Evolutionary conservation across 495 filamentous ascomycete genomes (phyloP).

Genomic region (Cercophora newfieldiana): DNA sequence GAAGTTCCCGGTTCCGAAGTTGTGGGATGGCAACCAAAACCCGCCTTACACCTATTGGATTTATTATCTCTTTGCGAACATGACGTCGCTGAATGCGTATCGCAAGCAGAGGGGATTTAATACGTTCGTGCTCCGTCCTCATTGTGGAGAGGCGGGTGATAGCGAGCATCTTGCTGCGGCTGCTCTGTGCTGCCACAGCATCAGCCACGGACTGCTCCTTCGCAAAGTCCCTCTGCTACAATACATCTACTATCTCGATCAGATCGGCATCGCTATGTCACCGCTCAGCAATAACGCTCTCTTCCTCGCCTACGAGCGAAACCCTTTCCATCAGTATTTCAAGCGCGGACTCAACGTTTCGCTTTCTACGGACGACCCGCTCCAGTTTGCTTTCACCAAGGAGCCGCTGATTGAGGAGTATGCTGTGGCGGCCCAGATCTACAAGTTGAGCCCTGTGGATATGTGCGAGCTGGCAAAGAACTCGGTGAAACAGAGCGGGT

Average conservation of each 20-base stretch:
- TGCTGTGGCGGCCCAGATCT: slow-evolving; percentile 95
- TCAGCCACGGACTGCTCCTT: slow-evolving; percentile 90
- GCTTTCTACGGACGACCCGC: slow-evolving; percentile 91
- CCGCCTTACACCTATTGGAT: slow-evolving; percentile 99
- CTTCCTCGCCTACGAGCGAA: slow-evolving; percentile 95
- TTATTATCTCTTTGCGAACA: slow-evolving; percentile 94
- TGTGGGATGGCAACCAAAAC: slow-evolving; percentile 90
- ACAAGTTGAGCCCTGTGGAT: slow-evolving; percentile 93
- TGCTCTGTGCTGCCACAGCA: slow-evolving; percentile 92
- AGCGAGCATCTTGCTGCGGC: slow-evolving; percentile 93
- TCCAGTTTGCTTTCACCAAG: slow-evolving; percentile 98
- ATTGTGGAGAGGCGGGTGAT: slow-evolving; percentile 96
- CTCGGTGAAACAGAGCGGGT: slow-evolving; percentile 91
- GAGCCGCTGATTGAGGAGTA: slow-evolving; percentile 98
- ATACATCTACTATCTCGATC: slow-evolving; percentile 96
- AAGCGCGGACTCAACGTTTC: slow-evolving; percentile 93
- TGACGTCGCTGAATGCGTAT: slow-evolving; percentile 88
- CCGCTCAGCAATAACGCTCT: slow-evolving; percentile 96
- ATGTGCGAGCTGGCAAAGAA: slow-evolving; percentile 99
- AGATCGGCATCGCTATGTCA: slow-evolving; percentile 98
- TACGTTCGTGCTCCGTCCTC: slow-evolving; percentile 88
- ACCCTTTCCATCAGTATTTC: slow-evolving; percentile 94
- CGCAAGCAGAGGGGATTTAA: slow-evolving; percentile 91
- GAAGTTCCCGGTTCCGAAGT: slow-evolving; percentile 87
- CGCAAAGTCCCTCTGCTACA: slow-evolving; percentile 93